Conservation (phyloP, 2,329 filamentous ascomycete species). For the Colletotrichum chlorophyti region DNA sequence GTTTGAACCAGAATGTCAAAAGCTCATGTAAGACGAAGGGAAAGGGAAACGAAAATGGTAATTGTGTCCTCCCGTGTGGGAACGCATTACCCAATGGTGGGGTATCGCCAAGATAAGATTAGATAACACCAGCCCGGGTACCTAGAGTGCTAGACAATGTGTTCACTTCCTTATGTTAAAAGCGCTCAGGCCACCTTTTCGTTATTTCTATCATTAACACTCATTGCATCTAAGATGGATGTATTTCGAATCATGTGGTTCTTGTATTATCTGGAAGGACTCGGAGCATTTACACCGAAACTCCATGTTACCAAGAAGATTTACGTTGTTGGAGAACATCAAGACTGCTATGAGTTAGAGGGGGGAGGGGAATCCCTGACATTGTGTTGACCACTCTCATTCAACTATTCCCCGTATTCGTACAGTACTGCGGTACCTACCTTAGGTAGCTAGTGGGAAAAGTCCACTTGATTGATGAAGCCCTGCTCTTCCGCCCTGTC, state of each 20-base stretch:
- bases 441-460: no score
- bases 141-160: background rate
- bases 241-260: background rate
- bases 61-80: no score
- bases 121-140: constrained; percentile 10
- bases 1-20: no score
- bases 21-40: no score
- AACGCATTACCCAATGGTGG: constrained; percentile 21
- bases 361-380: background rate
- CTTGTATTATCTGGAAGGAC: background rate
- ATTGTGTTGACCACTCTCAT: no score
- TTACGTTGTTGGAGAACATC: background rate
- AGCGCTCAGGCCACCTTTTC: no score
- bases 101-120: constrained; percentile 21
- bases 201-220: no score
- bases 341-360: no score
- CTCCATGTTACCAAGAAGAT: background rate
- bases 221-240: no score
- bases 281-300: constrained; percentile 21
- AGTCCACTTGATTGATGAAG: background rate
- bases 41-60: background rate
- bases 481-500: background rate
- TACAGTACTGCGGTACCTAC: no score
- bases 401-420: no score
- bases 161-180: no score